These are phyloP conservation scores for Poronia punctata DNA, from an alignment of 495 filamentous ascomycete genomes.

Conservation along the genomic window DNA sequence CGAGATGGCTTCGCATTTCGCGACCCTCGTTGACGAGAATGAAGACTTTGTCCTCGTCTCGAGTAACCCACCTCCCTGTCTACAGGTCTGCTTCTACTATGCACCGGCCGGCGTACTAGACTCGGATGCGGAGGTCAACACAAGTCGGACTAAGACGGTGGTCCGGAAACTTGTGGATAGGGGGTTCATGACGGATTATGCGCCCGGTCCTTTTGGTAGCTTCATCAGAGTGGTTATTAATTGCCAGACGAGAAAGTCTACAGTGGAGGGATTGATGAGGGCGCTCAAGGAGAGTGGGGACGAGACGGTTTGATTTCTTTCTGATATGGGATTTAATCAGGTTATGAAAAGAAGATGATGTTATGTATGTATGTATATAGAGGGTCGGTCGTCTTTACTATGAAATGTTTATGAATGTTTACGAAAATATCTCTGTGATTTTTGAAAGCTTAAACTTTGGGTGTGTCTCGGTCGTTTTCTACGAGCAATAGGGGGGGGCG, in stretches of 20 bases:
- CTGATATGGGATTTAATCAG: too few species aligned
- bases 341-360: too few species aligned
- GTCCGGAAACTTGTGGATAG: constrained; percentile 55
- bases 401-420: too few species aligned
- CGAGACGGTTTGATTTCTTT: constrained; percentile 31
- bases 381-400: too few species aligned
- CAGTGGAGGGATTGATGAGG: constrained; percentile 68
- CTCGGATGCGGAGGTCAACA: constrained; percentile 53
- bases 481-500: too few species aligned
- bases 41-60: constrained; percentile 64
- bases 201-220: constrained; percentile 67
- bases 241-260: constrained; percentile 60
- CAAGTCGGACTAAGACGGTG: constrained; percentile 60
- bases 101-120: constrained; percentile 49
- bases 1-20: constrained; percentile 57
- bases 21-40: constrained; percentile 43
- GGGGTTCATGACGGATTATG: constrained; percentile 95
- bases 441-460: too few species aligned
- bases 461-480: too few species aligned
- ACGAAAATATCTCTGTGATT: too few species aligned
- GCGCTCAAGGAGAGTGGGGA: constrained; percentile 62
- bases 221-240: constrained; percentile 91
- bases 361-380: too few species aligned
- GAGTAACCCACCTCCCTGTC: constrained; percentile 72
- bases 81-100: constrained; percentile 95